Conservation (phyloP, 1,284 basidiomycete genomes). For the Trichosporon sp. region DNA sequence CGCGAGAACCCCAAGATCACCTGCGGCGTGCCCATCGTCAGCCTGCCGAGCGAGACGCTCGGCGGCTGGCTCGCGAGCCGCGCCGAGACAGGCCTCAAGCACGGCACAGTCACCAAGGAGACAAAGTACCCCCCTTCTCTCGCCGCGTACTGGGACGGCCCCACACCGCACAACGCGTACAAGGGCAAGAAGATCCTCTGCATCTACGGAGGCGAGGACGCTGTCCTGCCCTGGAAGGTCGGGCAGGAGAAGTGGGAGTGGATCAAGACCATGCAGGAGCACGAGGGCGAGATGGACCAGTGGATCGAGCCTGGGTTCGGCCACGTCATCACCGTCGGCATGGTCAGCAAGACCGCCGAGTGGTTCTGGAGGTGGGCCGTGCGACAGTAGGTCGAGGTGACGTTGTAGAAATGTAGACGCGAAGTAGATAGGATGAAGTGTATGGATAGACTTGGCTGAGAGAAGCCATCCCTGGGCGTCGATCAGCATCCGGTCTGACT, state of each 20-base stretch:
- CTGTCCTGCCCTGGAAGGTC: conserved; percentile 31
- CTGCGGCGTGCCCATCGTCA: conserved; percentile 67
- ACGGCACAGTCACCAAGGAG: conserved; percentile 49
- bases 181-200: conserved; percentile 66
- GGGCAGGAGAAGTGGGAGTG: conserved; percentile 33
- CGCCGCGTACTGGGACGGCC: conserved; percentile 51
- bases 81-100: conserved; percentile 41
- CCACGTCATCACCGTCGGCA: conserved; percentile 46
- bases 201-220: conserved; percentile 55
- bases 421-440: too few species aligned
- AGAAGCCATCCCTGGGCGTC: too few species aligned
- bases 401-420: too few species aligned
- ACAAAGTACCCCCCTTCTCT: conserved; percentile 59
- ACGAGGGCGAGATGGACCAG: conserved; percentile 28
- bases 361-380: conserved; percentile 46
- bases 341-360: conserved; percentile 41
- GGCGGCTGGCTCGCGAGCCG: conserved; percentile 58
- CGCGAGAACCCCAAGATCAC: conserved; percentile 62
- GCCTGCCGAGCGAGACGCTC: conserved; percentile 67
- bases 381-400: not conserved
- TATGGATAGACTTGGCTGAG: too few species aligned
- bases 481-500: too few species aligned
- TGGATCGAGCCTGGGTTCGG: conserved; percentile 44
- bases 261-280: conserved; percentile 20
- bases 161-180: conserved; percentile 58